These are phyloP conservation scores for Dryas drummondii DNA, from an alignment of 306 rosid genomes.

Conservation along the genomic window DNA sequence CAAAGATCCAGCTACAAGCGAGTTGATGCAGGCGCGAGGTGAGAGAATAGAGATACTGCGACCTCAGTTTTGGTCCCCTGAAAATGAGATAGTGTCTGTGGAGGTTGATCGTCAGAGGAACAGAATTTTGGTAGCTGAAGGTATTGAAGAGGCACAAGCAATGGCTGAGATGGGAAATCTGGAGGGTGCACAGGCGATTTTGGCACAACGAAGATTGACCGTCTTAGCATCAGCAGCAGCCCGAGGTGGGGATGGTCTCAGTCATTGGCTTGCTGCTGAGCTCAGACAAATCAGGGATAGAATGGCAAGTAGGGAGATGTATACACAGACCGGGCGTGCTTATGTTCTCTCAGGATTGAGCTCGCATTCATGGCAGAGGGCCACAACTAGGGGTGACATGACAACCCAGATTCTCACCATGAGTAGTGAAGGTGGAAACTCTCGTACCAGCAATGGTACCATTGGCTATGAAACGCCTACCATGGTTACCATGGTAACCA, in stretches of 20 bases:
- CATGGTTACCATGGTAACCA: constrained; percentile 7
- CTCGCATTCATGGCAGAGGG: constrained; percentile 13
- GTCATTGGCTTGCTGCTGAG: constrained; percentile 15
- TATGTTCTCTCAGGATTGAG: constrained; percentile 6
- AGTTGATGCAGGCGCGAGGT: constrained; percentile 7
- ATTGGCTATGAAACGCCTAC: constrained; percentile 3
- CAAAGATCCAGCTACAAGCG: constrained; percentile 14
- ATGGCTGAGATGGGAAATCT: constrained; percentile 12
- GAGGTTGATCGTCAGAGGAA: constrained; percentile 18
- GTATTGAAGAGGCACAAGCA: constrained; percentile 12
- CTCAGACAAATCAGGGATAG: constrained; percentile 10
- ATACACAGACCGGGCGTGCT: not conserved
- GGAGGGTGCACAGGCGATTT: constrained; percentile 12
- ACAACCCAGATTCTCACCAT: not conserved
- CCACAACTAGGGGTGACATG: constrained; percentile 8
- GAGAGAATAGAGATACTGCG: not conserved
- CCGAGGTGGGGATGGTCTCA: constrained; percentile 13
- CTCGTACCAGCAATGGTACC: not conserved
- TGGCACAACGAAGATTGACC: constrained; percentile 1
- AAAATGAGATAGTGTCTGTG: constrained; percentile 1
- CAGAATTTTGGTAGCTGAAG: constrained; percentile 11
- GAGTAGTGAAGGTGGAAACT: not conserved
- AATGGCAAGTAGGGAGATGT: constrained; percentile 9
- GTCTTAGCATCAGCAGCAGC: constrained; percentile 7
- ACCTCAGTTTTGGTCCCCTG: constrained; percentile 14